A percentile compares a stretch with the other conserved stretches of the same genome.
Conservation (phyloP, 2,329 filamentous ascomycete genomes). For the Hansfordia pulvinata region DNA sequence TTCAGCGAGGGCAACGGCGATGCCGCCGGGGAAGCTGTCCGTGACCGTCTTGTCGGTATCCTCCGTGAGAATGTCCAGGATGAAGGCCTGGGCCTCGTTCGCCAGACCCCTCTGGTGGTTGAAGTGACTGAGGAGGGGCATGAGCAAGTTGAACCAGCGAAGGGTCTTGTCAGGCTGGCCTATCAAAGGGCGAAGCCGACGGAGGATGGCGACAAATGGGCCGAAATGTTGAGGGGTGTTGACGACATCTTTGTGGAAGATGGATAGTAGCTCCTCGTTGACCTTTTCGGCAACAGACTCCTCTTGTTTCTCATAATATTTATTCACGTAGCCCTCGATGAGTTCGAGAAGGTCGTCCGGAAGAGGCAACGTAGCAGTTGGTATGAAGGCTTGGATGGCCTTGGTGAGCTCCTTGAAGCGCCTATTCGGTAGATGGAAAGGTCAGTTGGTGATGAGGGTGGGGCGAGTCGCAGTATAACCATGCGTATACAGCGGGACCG, state of each 20-base stretch:
- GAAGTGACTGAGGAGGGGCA: slow-evolving; percentile 40
- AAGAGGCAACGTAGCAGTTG: slow-evolving; percentile 42
- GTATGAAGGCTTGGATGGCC: slow-evolving; percentile 36
- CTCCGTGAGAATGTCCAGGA: slow-evolving; percentile 50
- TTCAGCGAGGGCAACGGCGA: slow-evolving; percentile 22
- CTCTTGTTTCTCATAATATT: slow-evolving; percentile 50
- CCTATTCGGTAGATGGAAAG: too few relatives aligned
- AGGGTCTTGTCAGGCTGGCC: slow-evolving; percentile 47
- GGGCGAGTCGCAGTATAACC: too few relatives aligned
- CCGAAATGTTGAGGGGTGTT: slow-evolving; percentile 42
- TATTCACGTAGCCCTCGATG: slow-evolving; percentile 55
- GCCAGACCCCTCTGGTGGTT: slow-evolving; percentile 50
- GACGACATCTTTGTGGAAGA: slow-evolving; percentile 53
- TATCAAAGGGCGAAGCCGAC: slow-evolving; percentile 49
- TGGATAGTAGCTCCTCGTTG: slow-evolving; percentile 55
- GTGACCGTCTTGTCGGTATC: slow-evolving; percentile 41
- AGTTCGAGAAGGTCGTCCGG: slow-evolving; percentile 49
- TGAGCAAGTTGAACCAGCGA: slow-evolving; percentile 58
- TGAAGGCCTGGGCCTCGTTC: slow-evolving; percentile 48
- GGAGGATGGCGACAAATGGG: slow-evolving; percentile 56
- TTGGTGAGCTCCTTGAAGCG: slow-evolving; percentile 49
- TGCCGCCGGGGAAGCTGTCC: slow-evolving; percentile 25
- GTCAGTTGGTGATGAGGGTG: too few relatives aligned
- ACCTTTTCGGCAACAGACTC: slow-evolving; percentile 56
- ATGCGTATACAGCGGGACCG: too few relatives aligned